Conservation (phyloP, 495 filamentous ascomycete species). For the Geoglossum glabrum region DNA sequence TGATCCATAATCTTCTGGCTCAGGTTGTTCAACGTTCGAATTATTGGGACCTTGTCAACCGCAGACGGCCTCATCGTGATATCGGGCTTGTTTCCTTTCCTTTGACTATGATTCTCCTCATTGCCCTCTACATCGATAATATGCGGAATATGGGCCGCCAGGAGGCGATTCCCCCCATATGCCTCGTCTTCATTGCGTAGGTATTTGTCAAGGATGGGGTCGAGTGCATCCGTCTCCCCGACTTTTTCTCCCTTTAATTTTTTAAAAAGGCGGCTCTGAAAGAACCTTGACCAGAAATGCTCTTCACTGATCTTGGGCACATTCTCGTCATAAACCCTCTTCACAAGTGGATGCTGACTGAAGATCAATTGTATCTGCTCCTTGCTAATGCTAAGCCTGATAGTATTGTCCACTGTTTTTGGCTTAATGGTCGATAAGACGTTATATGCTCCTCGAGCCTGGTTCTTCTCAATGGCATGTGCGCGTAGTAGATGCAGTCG, state of each 20-base stretch:
- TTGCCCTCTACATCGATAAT: slow-evolving; percentile 87
- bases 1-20: slow-evolving; percentile 82
- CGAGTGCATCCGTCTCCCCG: slow-evolving; percentile 47
- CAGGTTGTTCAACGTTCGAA: slow-evolving; percentile 65
- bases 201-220: slow-evolving; percentile 69
- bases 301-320: slow-evolving; percentile 64
- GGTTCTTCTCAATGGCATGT: slow-evolving; percentile 71
- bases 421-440: slow-evolving; percentile 81
- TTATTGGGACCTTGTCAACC: slow-evolving; percentile 52
- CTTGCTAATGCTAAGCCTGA: slow-evolving; percentile 65
- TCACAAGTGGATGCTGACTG: slow-evolving; percentile 76
- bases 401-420: slow-evolving; percentile 50
- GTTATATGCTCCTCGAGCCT: slow-evolving; percentile 76
- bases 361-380: slow-evolving; percentile 91
- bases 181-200: slow-evolving; percentile 44
- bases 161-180: slow-evolving; percentile 26
- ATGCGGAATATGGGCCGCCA: slow-evolving; percentile 49
- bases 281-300: slow-evolving; percentile 85
- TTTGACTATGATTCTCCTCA: slow-evolving; percentile 68
- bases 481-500: slow-evolving; percentile 67
- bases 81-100: slow-evolving; percentile 66
- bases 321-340: slow-evolving; percentile 78
- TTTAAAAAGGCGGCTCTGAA: slow-evolving; percentile 72
- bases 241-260: slow-evolving; percentile 79
- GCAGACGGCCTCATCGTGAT: slow-evolving; percentile 60